Base-by-base conservation (phyloP, 1,284 basidiomycete genomes). In the Papiliotrema flavescens region DNA sequence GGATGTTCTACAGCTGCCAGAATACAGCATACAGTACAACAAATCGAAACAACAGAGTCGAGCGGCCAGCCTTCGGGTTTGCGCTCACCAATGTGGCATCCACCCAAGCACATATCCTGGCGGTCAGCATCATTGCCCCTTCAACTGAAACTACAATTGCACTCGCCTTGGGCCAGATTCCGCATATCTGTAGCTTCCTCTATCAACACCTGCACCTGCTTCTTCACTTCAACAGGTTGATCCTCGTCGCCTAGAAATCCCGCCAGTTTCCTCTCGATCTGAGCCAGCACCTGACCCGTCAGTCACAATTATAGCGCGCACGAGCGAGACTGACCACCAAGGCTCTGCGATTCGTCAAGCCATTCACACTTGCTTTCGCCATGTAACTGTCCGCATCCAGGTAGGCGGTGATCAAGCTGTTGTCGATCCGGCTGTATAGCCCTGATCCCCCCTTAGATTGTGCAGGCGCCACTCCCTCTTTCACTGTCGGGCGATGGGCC, bases 201-300 rank as follows among this genome's bases (percentile, higher is more conserved):
- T 62, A 96, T 94, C 53, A 97, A 79, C 70, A 87, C 87, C 66
- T 92, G 89, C 3, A 94, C 90, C 73, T 96, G 92, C 17, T 80
- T 82, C 34, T 81, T 78, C 17, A 94, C 87, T 11, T 55, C 49
- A n/a, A 66, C 26, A 3, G 61, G 60, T 41, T 64, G 53, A 7
- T 63, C 66, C 17, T 52, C 50, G 39, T 55, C 49, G 28, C 58
- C 55, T 20, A 64, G 44, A 36, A 64, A 65, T 5, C 68, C 73
- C 15, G 65, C 55, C 17, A 75, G 54, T 52, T 72, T 75, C 43
- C 60, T 55, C 52, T 75, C 73, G 39, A 75, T 75, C 46, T 66
- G 55, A 17, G 65, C 60, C 37, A 75, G 57, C 5, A 75, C 73
- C 59, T 64, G 40, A 5, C 17, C 6, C 39, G 17, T 40, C 39